These are phyloP conservation scores for Termitomyces sp. DNA, from an alignment of 1,284 basidiomycete genomes.

Conservation along the genomic window DNA sequence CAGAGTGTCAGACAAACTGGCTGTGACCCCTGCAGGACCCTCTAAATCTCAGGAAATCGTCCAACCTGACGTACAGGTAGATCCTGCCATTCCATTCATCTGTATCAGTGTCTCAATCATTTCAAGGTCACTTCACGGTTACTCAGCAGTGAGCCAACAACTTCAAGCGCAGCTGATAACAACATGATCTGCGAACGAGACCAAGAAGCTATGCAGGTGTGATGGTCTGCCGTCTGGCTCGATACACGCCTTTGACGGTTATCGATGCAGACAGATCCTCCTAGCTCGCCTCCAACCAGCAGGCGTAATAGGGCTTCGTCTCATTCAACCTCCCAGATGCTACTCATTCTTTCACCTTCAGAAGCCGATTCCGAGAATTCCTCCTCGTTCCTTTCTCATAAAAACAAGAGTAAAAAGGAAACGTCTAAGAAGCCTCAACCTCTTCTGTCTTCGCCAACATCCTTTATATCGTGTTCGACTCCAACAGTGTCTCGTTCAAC, in stretches of 20 bases:
- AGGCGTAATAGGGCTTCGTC: not conserved
- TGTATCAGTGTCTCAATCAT: not conserved
- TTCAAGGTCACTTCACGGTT: not conserved
- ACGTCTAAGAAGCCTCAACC: not conserved
- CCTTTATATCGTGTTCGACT: not conserved
- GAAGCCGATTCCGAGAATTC: not conserved
- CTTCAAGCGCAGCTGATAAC: not conserved
- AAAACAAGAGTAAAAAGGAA: not conserved
- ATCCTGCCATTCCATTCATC: not conserved
- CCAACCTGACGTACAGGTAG: not conserved
- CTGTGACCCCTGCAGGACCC: not conserved
- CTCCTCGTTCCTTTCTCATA: not conserved
- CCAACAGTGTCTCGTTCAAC: not conserved
- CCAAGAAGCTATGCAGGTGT: constrained; percentile 1
- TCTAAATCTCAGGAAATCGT: not conserved
- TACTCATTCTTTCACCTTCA: not conserved
- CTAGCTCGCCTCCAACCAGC: not conserved
- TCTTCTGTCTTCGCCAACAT: not conserved
- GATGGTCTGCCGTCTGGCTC: not conserved
- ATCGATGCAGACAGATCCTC: constrained; percentile 2
- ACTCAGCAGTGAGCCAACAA: not conserved
- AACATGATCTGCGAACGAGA: not conserved
- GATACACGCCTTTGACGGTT: not conserved
- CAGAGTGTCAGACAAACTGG: not conserved
- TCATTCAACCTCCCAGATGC: not conserved